Evolutionary conservation across 371 early-diverging fungal genomes (phyloP).

Genomic region (Haplosporangium sp.): DNA sequence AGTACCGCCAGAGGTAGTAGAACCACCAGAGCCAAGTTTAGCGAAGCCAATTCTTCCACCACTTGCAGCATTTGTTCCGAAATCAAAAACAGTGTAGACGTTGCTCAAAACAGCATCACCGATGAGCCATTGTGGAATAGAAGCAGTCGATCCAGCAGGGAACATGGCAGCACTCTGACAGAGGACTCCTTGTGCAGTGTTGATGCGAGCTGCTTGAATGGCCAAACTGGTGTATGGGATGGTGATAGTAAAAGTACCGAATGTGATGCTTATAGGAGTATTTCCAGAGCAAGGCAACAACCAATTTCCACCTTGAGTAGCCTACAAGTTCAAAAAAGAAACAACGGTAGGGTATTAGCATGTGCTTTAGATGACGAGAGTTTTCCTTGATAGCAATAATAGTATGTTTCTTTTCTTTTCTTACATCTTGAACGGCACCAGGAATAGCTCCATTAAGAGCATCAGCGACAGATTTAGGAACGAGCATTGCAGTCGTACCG

Average conservation of each 20-base stretch:
- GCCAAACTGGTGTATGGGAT: slow-evolving; percentile 37
- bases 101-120: slow-evolving; percentile 45
- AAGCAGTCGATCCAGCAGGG: slow-evolving; percentile 1
- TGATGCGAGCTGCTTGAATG: slow-evolving; percentile 13
- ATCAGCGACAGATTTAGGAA: slow-evolving; percentile 29
- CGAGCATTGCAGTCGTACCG: slow-evolving; percentile 51
- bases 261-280: slow-evolving; percentile 20
- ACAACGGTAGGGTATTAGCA: not conserved
- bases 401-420: not conserved
- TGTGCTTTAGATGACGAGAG: not conserved
- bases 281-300: slow-evolving; percentile 34
- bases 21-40: not conserved
- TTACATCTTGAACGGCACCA: slow-evolving; percentile 13
- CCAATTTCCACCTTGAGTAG: slow-evolving; percentile 20
- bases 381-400: not conserved
- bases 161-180: slow-evolving; percentile 46
- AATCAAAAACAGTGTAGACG: slow-evolving; percentile 49
- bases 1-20: not conserved
- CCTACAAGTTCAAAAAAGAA: not conserved
- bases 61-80: slow-evolving; percentile 22
- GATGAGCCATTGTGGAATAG: slow-evolving; percentile 34
- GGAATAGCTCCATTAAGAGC: slow-evolving; percentile 44
- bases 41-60: slow-evolving; percentile 49
- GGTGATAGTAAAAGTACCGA: slow-evolving; percentile 16
- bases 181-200: not conserved